Evolutionary conservation across 495 filamentous ascomycete species (phyloP).

Genomic region (Wilcoxina mikolae): DNA sequence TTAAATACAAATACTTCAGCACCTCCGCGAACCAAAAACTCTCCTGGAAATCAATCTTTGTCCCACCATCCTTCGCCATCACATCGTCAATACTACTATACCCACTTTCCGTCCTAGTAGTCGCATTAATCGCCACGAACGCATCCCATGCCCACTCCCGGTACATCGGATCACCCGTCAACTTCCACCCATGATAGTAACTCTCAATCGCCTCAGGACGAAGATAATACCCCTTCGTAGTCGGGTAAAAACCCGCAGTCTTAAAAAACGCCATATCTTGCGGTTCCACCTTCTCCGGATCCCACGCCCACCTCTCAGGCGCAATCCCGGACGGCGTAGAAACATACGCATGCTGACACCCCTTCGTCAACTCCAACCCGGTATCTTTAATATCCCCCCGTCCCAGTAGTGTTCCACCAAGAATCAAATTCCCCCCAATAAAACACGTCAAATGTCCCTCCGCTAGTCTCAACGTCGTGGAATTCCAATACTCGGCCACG

Average conservation of each 20-base stretch:
- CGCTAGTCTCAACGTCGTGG: constrained; percentile 34
- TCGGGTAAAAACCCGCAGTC: constrained; percentile 59
- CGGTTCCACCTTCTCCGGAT: constrained; percentile 37
- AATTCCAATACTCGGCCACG: constrained; percentile 47
- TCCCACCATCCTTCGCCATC: constrained; percentile 46
- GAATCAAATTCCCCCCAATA: constrained; percentile 70
- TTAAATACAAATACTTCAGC: constrained; percentile 69
- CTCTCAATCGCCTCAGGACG: constrained; percentile 78
- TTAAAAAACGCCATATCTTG: constrained; percentile 45
- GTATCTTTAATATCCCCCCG: constrained; percentile 53
- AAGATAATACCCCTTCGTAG: constrained; percentile 46
- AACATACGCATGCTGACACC: constrained; percentile 61
- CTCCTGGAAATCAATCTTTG: constrained; percentile 57
- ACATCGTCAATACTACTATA: constrained; percentile 54
- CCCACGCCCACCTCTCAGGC: constrained; percentile 65
- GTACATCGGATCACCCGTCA: constrained; percentile 58
- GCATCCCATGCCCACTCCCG: constrained; percentile 77
- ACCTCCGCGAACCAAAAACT: constrained; percentile 87
- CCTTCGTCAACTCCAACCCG: constrained; percentile 56
- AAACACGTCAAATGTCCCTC: constrained; percentile 69
- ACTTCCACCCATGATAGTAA: constrained; percentile 74
- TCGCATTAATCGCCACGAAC: constrained; percentile 54
- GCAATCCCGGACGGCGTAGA: constrained; percentile 58
- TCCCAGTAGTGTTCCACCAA: constrained; percentile 60
- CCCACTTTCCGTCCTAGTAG: constrained; percentile 45